Base-by-base conservation (phyloP, 257 asterid species). In the Plectranthus barbatus region DNA sequence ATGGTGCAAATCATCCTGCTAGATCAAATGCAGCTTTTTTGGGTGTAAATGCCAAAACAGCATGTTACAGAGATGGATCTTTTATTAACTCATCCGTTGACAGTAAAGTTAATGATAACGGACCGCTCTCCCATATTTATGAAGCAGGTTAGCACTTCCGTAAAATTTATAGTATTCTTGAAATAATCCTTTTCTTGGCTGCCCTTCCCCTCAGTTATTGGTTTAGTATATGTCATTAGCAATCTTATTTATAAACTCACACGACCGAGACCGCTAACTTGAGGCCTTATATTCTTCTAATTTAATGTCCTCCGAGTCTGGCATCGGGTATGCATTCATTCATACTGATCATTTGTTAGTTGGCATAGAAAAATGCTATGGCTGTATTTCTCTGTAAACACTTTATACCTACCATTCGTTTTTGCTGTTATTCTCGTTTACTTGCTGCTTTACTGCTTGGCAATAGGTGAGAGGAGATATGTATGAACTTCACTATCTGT, bases 61-160 rank as follows among this genome's bases (percentile, higher is more conserved):
- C 40, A 9, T 68, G 46, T 67, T 62, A 45, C 37, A 68, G 59
- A 33, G 75, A 70, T 50, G 79, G 78, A 21, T 45, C 61, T 62
- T 62, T 63, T 64, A 70, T 67, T 51, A 74, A 59, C 21, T 59
- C 65, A 18, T 61, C 90, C 60, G 52, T 56, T 46, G 82, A 72
- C 61, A 78, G 79, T 62, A 83, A 78, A 74, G 71, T 73, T 72
- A 68, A 65, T 26, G 82, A 73, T 66, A 77, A 81, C 65, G 83
- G 75, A 39, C 79, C 79, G 78, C 69, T 82, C 71, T 50, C 76
- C 53, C 72, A 78, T 47, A 50, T 72, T 21, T 69, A 75, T 67
- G 95, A 80, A 73, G 72, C 90, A 64, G 98, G 98, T 91, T 57
- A 53, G 29, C 12, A 23, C 73, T 24, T 56, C 47, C 13, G 8